These are phyloP conservation scores for Triangularia setosa DNA, from an alignment of 2,329 filamentous ascomycete species.

Conservation along the genomic window DNA sequence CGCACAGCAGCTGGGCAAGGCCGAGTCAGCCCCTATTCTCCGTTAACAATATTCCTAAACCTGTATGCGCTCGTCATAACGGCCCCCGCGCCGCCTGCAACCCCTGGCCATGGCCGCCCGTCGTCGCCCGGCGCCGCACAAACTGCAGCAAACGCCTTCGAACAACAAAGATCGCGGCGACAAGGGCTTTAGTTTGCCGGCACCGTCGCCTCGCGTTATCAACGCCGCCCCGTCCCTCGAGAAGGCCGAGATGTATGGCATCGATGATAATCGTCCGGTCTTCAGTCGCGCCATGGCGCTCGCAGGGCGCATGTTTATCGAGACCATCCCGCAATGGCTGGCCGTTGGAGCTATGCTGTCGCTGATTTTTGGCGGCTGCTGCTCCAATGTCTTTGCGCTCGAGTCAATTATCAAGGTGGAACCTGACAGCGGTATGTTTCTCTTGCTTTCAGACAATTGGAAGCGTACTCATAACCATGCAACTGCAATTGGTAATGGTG, in stretches of 20 bases:
- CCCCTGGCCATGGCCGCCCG: constrained; percentile 28
- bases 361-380: constrained; percentile 81
- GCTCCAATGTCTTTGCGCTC: constrained; percentile 79
- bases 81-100: constrained; percentile 11
- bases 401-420: constrained; percentile 95
- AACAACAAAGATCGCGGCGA: constrained; percentile 26
- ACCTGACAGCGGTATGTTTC: constrained; percentile 67
- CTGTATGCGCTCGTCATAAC: constrained; percentile 21
- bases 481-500: not conserved
- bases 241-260: constrained; percentile 53
- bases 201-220: constrained; percentile 45
- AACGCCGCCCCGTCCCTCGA: constrained; percentile 51
- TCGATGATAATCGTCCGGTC: constrained; percentile 48
- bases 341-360: constrained; percentile 65
- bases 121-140: constrained; percentile 28
- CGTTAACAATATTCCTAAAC: not conserved
- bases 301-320: constrained; percentile 50
- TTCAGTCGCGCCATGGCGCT: constrained; percentile 49
- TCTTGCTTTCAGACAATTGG: not conserved
- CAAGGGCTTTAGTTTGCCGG: constrained; percentile 22
- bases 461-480: not conserved
- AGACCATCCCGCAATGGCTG: constrained; percentile 60
- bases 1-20: not conserved
- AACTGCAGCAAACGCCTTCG: constrained; percentile 27
- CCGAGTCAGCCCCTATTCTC: not conserved